Percentiles rank a stretch among this genome's conserved stretches.
phyloP scores from a whole-genome alignment of 495 filamentous ascomycete species.

The Elaphomyces granulatus region DNA sequence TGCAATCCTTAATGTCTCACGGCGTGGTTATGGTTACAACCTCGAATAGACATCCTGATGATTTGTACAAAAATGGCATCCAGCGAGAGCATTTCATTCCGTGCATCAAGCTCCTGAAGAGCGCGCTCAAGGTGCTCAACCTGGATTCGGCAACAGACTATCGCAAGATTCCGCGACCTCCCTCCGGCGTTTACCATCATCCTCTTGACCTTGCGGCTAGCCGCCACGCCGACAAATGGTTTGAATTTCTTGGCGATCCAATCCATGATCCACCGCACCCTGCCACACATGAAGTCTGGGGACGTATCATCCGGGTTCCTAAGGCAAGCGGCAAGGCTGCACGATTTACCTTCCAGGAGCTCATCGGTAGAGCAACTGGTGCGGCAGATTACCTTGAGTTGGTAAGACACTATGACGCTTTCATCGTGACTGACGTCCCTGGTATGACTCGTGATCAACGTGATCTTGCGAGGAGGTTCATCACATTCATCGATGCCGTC shows the following conservation, averaged over 20 bases:
- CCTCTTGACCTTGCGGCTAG: slow-evolving; percentile 64
- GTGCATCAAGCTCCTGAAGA: slow-evolving; percentile 82
- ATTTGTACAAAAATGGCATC: slow-evolving; percentile 96
- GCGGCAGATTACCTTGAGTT: slow-evolving; percentile 94
- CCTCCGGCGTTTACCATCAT: slow-evolving; percentile 84
- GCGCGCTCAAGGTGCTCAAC: slow-evolving; percentile 73
- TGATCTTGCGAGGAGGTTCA: slow-evolving; percentile 87
- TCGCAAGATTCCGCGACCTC: slow-evolving; percentile 86
- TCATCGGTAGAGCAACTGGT: slow-evolving; percentile 74
- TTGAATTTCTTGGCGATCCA: slow-evolving; percentile 79
- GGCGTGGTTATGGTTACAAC: slow-evolving; percentile 95
- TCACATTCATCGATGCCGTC: slow-evolving; percentile 92
- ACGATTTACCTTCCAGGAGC: slow-evolving; percentile 76
- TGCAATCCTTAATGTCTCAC: slow-evolving; percentile 84
- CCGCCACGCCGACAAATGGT: slow-evolving; percentile 84
- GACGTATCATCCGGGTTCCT: slow-evolving; percentile 75
- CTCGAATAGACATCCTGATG: slow-evolving; percentile 89
- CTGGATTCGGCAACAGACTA: slow-evolving; percentile 93
- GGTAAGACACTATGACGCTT: slow-evolving; percentile 78
- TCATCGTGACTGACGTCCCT: slow-evolving; percentile 81
- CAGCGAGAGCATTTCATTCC: slow-evolving; percentile 91
- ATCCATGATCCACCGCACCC: slow-evolving; percentile 59
- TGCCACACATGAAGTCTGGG: slow-evolving; percentile 82
- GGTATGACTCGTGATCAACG: slow-evolving; percentile 75
- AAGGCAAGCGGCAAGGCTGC: slow-evolving; percentile 76